Base-by-base conservation (phyloP, 2,329 filamentous ascomycete species). In the Hypoxylon sp. region DNA sequence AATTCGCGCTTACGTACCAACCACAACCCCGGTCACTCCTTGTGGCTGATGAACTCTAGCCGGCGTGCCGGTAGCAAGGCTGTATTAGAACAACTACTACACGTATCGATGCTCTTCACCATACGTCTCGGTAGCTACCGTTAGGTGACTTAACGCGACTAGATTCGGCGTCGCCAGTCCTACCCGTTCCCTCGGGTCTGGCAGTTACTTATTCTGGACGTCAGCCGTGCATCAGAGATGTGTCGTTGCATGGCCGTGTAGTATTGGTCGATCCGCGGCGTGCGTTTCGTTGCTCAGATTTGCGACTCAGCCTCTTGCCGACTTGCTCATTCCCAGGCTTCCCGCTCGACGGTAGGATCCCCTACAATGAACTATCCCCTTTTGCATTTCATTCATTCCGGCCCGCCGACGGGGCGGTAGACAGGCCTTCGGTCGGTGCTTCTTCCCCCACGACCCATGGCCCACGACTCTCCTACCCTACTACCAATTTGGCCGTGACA, bases 1-100 rank as follows among this genome's bases (percentile, higher is more conserved):
- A 50, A 53, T 12, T 45, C 40, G 68, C 69, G 71, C 69, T 72
- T 72, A 65, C 30, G 22, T 58, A 44, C 74, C 73, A 77, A 75
- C 75, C 71, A 69, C 30, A 32, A 61, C 49, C 70, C 71, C 54
- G 42, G 66, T 36, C 26, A 4, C 16, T 38, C 14, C 26, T 33
- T 64, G 70, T 72, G 69, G 71, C 70, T 72, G 57, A 67, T 18
- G 66, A 51, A 40, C 55, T 49, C 53, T 60, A 38, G 11, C 45
- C 22, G 54, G 26, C 44, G 48, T 50, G 36, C n/a, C n/a, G n/a
- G n/a, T n/a, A n/a, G n/a, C 57, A 55, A 26, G 44, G 56, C 45
- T 40, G 50, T 49, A 51, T 54, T 36, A 18, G 33, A 52, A 54
- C 48, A 14, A 57, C 61, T 49, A 50, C 61, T 49, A 50, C 61